A percentile compares a stretch with the other conserved stretches of the same genome.
phyloP scores from a whole-genome alignment of 495 filamentous ascomycete genomes.

The Penicillium manginii region DNA sequence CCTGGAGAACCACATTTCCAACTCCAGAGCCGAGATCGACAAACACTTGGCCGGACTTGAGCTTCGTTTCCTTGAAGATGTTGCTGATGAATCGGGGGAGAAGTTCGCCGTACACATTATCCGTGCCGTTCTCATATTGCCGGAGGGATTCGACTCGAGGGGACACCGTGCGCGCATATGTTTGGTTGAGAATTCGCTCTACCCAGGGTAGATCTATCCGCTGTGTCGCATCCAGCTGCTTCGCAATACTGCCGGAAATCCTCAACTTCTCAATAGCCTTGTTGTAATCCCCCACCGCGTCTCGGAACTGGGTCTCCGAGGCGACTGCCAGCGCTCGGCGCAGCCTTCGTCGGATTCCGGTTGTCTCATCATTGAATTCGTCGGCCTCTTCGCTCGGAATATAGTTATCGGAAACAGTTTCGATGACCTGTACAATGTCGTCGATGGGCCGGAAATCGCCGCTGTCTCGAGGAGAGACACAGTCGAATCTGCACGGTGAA shows the following conservation, averaged over 20 bases:
- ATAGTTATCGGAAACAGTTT: slow-evolving; percentile 73
- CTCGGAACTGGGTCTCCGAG: slow-evolving; percentile 68
- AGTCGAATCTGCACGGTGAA: slow-evolving; percentile 63
- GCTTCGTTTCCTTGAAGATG: slow-evolving; percentile 75
- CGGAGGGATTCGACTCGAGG: slow-evolving; percentile 79
- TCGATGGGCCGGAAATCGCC: slow-evolving; percentile 81
- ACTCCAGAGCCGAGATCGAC: slow-evolving; percentile 95
- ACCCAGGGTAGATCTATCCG: slow-evolving; percentile 70
- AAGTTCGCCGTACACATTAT: slow-evolving; percentile 94
- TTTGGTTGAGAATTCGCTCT: slow-evolving; percentile 81
- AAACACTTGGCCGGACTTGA: slow-evolving; percentile 82
- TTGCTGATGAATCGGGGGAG: slow-evolving; percentile 79
- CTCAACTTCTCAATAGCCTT: slow-evolving; percentile 60
- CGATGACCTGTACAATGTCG: slow-evolving; percentile 81
- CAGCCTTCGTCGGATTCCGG: slow-evolving; percentile 71
- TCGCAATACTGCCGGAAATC: slow-evolving; percentile 66
- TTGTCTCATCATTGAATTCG: slow-evolving; percentile 71
- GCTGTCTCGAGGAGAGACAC: slow-evolving; percentile 73
- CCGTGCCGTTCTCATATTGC: slow-evolving; percentile 82
- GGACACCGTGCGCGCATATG: slow-evolving; percentile 90
- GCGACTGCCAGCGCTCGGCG: slow-evolving; percentile 66
- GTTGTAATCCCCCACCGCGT: slow-evolving; percentile 78
- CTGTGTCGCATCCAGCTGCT: slow-evolving; percentile 66
- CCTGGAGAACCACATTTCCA: slow-evolving; percentile 93
- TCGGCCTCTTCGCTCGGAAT: slow-evolving; percentile 66